phyloP scores from a whole-genome alignment of 129 eudicot species.

The Tagetes erecta region DNA sequence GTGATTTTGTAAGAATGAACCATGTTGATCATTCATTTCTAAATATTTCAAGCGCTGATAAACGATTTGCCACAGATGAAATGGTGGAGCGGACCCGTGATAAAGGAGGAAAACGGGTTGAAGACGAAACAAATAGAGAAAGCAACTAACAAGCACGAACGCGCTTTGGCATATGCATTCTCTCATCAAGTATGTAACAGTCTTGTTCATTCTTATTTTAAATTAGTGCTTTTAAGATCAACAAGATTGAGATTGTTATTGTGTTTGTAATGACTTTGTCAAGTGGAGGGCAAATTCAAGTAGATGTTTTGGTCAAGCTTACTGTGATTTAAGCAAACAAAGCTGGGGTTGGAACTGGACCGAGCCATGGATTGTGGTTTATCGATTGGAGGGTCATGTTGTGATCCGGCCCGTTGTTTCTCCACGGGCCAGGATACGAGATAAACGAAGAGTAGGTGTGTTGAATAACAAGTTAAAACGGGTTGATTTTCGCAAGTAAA shows the following conservation, averaged over 20 bases:
- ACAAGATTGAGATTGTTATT: background rate
- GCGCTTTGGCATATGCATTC: constrained; percentile 58
- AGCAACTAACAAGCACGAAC: constrained; percentile 48
- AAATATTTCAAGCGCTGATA: background rate
- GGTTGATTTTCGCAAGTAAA: background rate
- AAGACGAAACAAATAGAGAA: constrained; percentile 42
- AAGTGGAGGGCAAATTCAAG: constrained; percentile 53
- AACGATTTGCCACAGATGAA: constrained; percentile 36
- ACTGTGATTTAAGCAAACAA: constrained; percentile 51
- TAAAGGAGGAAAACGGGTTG: constrained; percentile 36
- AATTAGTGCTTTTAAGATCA: background rate
- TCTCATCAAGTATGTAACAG: constrained; percentile 47
- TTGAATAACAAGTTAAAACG: background rate
- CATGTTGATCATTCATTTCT: background rate
- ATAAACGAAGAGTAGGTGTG: constrained; percentile 9
- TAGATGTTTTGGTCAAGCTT: constrained; percentile 54
- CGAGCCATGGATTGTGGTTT: constrained; percentile 50
- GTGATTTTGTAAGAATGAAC: background rate
- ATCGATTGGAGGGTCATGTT: constrained; percentile 44
- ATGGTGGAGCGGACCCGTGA: constrained; percentile 48
- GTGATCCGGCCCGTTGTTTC: constrained; percentile 34
- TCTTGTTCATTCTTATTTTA: background rate
- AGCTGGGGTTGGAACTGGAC: constrained; percentile 71
- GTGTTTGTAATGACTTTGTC: constrained; percentile 16
- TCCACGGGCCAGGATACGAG: constrained; percentile 7